Evolutionary conservation across 2,329 filamentous ascomycete species (phyloP).

Genomic region (Nannizzia gypsea): DNA sequence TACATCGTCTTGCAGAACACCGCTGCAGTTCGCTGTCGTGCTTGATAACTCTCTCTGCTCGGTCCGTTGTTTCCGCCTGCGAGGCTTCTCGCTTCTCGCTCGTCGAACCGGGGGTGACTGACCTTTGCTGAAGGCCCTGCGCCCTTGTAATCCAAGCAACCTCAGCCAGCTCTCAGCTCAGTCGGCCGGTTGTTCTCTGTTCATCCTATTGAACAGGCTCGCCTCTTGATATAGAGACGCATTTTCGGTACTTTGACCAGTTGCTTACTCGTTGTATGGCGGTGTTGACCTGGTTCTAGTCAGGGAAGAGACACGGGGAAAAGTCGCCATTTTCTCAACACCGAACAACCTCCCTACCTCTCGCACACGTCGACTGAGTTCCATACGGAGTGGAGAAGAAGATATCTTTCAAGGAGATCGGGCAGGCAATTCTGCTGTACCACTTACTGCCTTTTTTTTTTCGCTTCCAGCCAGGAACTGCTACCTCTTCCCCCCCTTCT

Average conservation of each 20-base stretch:
- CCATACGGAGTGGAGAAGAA: not conserved
- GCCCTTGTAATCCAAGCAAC: not conserved
- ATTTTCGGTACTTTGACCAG: not conserved
- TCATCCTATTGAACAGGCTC: not conserved
- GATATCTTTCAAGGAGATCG: not conserved
- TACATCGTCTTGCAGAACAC: not conserved
- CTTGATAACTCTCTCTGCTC: not conserved
- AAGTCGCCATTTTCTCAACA: not conserved
- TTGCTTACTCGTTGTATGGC: not conserved
- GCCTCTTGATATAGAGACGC: not conserved
- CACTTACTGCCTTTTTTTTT: not conserved
- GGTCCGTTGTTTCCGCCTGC: not conserved
- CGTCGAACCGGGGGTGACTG: not conserved
- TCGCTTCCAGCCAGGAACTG: not conserved
- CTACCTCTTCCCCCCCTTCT: not conserved
- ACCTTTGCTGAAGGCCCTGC: conserved; percentile 2
- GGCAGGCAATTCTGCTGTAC: not conserved
- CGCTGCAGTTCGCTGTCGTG: not conserved
- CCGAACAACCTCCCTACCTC: not conserved
- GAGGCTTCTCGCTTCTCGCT: not conserved
- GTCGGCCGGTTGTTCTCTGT: not conserved
- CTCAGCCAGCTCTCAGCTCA: not conserved
- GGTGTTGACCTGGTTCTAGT: not conserved
- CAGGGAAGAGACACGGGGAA: not conserved
- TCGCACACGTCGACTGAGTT: not conserved